These are phyloP conservation scores for Alternaria dauci DNA, from an alignment of 2,329 filamentous ascomycete genomes.

Conservation along the genomic window DNA sequence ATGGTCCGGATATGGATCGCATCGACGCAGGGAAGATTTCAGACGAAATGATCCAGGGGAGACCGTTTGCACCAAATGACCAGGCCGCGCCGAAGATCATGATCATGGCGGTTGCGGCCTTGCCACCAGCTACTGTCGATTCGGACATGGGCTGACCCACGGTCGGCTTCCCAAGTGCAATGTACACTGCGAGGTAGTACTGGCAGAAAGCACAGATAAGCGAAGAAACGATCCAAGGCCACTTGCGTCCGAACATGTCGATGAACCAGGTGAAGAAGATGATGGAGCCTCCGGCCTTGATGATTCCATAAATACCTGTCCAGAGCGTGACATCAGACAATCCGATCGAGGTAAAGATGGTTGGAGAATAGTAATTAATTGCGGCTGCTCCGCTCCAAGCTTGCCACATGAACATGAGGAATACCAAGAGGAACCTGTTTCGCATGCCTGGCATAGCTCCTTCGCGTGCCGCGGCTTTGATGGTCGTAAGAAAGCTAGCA, in stretches of 20 bases:
- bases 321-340: conserved; percentile 47
- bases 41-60: conserved; percentile 56
- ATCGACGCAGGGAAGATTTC: conserved; percentile 55
- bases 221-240: conserved; percentile 51
- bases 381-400: conserved; percentile 21
- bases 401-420: conserved; percentile 54
- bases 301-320: conserved; percentile 51
- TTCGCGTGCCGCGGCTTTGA: conserved; percentile 45
- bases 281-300: conserved; percentile 48
- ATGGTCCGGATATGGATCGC: conserved; percentile 51
- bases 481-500: conserved; percentile 37
- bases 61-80: conserved; percentile 53
- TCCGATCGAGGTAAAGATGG: conserved; percentile 49
- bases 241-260: conserved; percentile 49
- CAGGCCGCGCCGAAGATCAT: conserved; percentile 53
- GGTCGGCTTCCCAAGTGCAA: conserved; percentile 45
- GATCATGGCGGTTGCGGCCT: conserved; percentile 52
- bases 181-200: conserved; percentile 51
- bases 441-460: conserved; percentile 49
- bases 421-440: conserved; percentile 52
- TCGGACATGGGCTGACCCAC: conserved; percentile 39
- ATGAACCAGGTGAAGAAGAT: conserved; percentile 52
- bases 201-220: conserved; percentile 49
- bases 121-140: conserved; percentile 48
- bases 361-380: conserved; percentile 51